Evolutionary conservation across 148 eudicot genomes (phyloP).

Genomic region (Amaranthus palmeri): DNA sequence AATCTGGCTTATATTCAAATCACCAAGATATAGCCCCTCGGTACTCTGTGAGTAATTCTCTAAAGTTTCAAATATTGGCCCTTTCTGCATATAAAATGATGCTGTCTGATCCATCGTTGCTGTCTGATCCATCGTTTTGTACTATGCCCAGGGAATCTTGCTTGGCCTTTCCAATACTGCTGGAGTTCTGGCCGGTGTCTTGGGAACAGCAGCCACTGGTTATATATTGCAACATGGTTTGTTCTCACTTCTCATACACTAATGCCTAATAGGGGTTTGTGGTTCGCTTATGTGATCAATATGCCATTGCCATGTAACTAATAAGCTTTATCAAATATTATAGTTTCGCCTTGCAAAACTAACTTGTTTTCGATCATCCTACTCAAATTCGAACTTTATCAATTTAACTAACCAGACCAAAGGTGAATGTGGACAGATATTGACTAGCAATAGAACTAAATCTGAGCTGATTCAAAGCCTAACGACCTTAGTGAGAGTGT

Average conservation of each 20-base stretch:
- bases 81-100: not conserved
- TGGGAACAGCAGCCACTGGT: slow-evolving; percentile 94
- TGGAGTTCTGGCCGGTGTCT: slow-evolving; percentile 90
- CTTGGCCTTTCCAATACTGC: slow-evolving; percentile 94
- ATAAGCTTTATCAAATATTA: not conserved
- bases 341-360: not conserved
- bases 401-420: not conserved
- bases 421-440: too few species aligned
- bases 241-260: slow-evolving; percentile 16
- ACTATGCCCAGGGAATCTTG: slow-evolving; percentile 64
- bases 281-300: slow-evolving; percentile 1
- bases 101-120: not conserved
- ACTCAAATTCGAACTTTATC: not conserved
- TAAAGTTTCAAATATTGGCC: not conserved
- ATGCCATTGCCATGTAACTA: too few species aligned
- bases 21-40: slow-evolving; percentile 99
- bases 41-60: slow-evolving; percentile 60
- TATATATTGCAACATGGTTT: slow-evolving; percentile 94
- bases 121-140: not conserved
- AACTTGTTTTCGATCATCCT: not conserved
- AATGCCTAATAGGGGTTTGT: not conserved
- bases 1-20: slow-evolving; percentile 92
- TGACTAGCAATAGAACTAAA: too few species aligned
- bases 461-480: too few species aligned
- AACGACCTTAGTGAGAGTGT: too few species aligned